Conservation (phyloP, 176 grass and related monocot genomes). For the Cymbopogon citratus region DNA sequence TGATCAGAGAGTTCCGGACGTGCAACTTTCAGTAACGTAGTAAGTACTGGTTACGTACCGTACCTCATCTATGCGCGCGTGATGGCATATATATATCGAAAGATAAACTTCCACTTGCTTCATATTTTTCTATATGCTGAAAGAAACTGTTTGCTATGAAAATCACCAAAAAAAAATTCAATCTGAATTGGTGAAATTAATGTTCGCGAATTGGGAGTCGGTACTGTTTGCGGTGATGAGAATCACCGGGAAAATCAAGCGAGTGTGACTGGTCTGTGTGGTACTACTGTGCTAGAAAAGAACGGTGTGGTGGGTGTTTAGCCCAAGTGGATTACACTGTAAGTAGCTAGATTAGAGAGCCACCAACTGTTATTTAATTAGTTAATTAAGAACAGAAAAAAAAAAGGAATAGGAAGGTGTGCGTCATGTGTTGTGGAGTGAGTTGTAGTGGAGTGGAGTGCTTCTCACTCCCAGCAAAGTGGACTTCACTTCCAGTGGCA, state of each 20-base stretch:
- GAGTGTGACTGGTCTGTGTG: not conserved
- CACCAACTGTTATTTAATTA: not conserved
- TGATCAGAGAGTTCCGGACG: conserved; percentile 5
- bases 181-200: not conserved
- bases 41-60: not conserved
- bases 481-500: conserved; percentile 46
- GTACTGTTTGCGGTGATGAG: not conserved
- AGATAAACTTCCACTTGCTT: not conserved
- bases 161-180: not conserved
- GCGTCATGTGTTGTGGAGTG: not conserved
- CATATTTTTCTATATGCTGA: not conserved
- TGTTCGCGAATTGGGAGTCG: not conserved
- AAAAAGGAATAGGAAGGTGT: not conserved
- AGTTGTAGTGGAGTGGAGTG: conserved; percentile 45
- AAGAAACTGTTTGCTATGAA: not conserved
- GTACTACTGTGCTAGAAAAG: not conserved
- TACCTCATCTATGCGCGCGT: too few species aligned
- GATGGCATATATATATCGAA: not conserved
- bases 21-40: conserved; percentile 8
- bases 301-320: not conserved
- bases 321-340: not conserved
- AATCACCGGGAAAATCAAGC: not conserved
- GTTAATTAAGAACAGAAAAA: too few species aligned
- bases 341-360: not conserved
- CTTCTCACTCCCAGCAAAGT: conserved; percentile 56